These are phyloP conservation scores for Phytophthora pseudosyringae DNA, from an alignment of 352 stramenopile species.

Conservation along the genomic window DNA sequence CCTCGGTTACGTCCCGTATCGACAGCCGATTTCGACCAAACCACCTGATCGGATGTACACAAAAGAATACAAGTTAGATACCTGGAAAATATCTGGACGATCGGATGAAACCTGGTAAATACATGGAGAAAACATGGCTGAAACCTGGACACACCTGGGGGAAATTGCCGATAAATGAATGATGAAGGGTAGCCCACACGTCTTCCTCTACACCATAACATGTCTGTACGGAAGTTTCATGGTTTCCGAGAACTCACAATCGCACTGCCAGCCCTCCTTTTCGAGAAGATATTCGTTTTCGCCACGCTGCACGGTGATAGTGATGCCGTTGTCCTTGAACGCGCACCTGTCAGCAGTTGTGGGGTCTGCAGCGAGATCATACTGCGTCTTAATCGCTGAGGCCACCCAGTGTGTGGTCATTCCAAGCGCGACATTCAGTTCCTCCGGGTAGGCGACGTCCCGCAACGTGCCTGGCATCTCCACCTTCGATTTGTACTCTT, in stretches of 20 bases:
- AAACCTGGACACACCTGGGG: constrained; percentile 16
- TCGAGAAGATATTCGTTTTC: constrained; percentile 10
- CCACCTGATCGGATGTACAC: background rate
- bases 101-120: background rate
- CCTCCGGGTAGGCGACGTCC: background rate
- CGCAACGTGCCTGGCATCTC: background rate
- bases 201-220: constrained; percentile 4
- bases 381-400: constrained; percentile 1
- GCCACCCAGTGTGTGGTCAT: constrained; percentile 1
- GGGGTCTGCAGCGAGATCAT: background rate
- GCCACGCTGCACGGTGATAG: background rate
- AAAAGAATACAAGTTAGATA: constrained; percentile 4
- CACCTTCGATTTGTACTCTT: background rate
- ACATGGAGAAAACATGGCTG: constrained; percentile 4
- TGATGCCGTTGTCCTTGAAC: background rate
- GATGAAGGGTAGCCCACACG: constrained; percentile 1
- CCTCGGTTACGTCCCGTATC: background rate
- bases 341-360: background rate
- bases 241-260: constrained; percentile 8
- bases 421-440: background rate
- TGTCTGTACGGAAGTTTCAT: constrained; percentile 19
- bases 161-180: constrained; percentile 9
- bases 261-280: constrained; percentile 2
- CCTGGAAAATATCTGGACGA: background rate
- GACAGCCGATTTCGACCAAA: constrained; percentile 3